phyloP scores from a whole-genome alignment of 495 filamentous ascomycete species.

The Lasiosphaeris hirsuta region DNA sequence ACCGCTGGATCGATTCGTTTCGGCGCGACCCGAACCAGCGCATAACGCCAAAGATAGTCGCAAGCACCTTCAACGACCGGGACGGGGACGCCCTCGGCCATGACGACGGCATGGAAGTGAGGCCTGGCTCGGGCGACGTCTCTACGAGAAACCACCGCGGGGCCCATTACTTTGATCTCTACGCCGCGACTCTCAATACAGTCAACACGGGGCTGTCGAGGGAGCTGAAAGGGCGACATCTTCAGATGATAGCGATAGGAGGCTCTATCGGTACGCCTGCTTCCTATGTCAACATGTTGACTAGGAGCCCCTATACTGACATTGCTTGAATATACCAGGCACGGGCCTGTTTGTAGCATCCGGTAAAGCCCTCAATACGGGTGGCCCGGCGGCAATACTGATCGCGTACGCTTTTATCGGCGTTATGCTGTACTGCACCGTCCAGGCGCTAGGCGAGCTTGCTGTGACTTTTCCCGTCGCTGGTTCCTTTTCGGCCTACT shows the following conservation, averaged over 20 bases:
- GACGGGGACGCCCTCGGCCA: neutral
- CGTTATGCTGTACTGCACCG: conserved; percentile 85
- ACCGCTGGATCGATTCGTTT: conserved; percentile 72
- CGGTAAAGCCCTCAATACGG: conserved; percentile 69
- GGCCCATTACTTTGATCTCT: conserved; percentile 67
- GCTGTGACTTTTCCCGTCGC: conserved; percentile 88
- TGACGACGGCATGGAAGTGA: neutral
- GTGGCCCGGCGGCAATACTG: conserved; percentile 81
- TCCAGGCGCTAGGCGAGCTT: conserved; percentile 89
- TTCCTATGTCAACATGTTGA: neutral
- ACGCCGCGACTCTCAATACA: conserved; percentile 68
- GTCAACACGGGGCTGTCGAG: conserved; percentile 74
- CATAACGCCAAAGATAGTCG: conserved; percentile 57
- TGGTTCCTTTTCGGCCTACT: conserved; percentile 89
- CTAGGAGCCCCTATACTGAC: neutral
- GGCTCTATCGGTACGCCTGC: conserved; percentile 74
- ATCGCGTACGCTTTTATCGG: conserved; percentile 82
- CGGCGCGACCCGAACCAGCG: conserved; percentile 68
- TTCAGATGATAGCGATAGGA: conserved; percentile 97
- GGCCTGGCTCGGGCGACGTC: conserved; percentile 3
- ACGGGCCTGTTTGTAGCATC: conserved; percentile 91
- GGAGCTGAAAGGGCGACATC: conserved; percentile 75
- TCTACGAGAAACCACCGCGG: too few species aligned
- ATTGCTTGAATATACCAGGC: conserved; percentile 44
- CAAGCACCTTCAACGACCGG: conserved; percentile 25